phyloP scores from a whole-genome alignment of 2,329 filamentous ascomycete species.

The Fusarium verrucosum region DNA sequence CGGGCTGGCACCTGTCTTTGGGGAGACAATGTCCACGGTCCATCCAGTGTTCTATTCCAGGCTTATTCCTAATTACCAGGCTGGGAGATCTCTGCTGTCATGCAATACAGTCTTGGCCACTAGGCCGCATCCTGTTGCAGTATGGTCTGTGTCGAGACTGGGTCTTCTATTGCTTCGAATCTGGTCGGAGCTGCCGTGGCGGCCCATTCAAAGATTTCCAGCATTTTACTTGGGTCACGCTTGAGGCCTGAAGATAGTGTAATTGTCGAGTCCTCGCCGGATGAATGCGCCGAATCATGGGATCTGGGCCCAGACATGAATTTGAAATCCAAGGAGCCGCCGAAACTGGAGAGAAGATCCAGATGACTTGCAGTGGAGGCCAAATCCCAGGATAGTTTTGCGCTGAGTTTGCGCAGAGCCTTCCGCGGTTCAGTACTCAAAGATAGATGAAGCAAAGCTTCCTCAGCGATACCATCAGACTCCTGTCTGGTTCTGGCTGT shows the following conservation, averaged over 20 bases:
- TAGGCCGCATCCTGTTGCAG: background rate
- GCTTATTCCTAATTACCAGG: background rate
- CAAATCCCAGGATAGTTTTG: slow-evolving; percentile 6
- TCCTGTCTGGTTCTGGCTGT: background rate
- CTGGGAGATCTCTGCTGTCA: background rate
- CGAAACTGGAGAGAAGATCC: slow-evolving; percentile 5
- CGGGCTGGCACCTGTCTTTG: slow-evolving; percentile 3
- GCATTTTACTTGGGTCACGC: slow-evolving; percentile 2
- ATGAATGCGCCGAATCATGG: slow-evolving; percentile 4
- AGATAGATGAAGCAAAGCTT: slow-evolving; percentile 1
- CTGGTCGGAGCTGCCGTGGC: background rate
- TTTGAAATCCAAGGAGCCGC: slow-evolving; percentile 16
- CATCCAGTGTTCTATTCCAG: background rate
- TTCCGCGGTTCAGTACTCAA: background rate
- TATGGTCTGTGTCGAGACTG: background rate
- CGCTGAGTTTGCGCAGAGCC: background rate
- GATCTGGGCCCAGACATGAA: slow-evolving; percentile 25
- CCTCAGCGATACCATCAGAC: slow-evolving; percentile 5
- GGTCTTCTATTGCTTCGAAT: slow-evolving; percentile 4
- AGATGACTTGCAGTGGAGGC: slow-evolving; percentile 4
- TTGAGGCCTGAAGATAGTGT: slow-evolving; percentile 12
- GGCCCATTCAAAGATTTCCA: slow-evolving; percentile 25
- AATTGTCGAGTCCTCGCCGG: slow-evolving; percentile 15
- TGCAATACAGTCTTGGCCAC: background rate
- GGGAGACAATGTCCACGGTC: slow-evolving; percentile 5